These are phyloP conservation scores for Mallotus japonicus DNA, from an alignment of 441 rosid genomes.

Conservation along the genomic window DNA sequence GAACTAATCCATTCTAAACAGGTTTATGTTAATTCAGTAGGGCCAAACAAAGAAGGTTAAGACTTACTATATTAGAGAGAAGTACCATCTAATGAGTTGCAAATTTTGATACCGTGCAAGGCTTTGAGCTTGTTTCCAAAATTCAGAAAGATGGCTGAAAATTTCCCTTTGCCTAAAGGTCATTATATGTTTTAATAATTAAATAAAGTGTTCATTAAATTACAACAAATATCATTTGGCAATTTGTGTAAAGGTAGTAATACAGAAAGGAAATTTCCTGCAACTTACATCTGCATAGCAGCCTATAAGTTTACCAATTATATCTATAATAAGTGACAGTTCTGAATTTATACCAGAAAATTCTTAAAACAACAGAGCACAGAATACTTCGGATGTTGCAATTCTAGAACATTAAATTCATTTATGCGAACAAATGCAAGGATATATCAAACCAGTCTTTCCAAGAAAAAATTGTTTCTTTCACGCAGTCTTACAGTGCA, in stretches of 20 bases:
- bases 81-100: not conserved
- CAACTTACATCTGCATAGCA: not conserved
- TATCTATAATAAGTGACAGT: not conserved
- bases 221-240: not conserved
- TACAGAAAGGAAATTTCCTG: not conserved
- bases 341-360: not conserved
- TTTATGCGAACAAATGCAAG: not conserved
- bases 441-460: not conserved
- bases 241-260: not conserved
- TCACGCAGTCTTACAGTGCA: not conserved
- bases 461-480: not conserved
- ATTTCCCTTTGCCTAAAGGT: no score
- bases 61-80: not conserved
- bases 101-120: not conserved
- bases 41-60: not conserved
- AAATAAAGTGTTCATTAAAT: not conserved
- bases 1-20: not conserved
- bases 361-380: not conserved
- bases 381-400: not conserved
- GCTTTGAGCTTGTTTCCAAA: not conserved
- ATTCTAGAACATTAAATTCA: not conserved
- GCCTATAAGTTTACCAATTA: not conserved
- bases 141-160: not conserved
- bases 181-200: not conserved
- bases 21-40: not conserved